A percentile compares a stretch with the other conserved stretches of the same genome.
These are phyloP conservation scores for Zasmidium citrigriseum DNA, from an alignment of 2,329 filamentous ascomycete genomes.

Conservation along the genomic window DNA sequence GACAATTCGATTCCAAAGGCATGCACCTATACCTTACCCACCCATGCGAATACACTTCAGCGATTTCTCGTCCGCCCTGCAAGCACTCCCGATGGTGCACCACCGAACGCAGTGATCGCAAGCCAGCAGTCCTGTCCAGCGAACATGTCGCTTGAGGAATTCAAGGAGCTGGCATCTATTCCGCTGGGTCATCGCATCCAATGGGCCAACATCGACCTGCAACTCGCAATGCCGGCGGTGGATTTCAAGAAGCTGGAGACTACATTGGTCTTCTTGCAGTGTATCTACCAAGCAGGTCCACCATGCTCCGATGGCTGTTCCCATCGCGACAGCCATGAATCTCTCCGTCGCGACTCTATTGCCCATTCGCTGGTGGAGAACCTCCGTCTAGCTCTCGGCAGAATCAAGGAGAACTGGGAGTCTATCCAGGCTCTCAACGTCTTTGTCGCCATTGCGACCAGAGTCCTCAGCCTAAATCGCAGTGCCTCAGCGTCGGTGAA, in stretches of 20 bases:
- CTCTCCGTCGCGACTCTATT: background rate
- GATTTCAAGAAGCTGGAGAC: conserved; percentile 62
- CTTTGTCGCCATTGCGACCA: conserved; percentile 23
- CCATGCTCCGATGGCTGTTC: background rate
- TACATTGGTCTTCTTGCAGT: conserved; percentile 50
- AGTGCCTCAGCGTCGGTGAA: conserved; percentile 8
- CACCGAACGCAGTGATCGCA: conserved; percentile 41
- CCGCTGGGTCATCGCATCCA: conserved; percentile 49
- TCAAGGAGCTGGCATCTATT: conserved; percentile 52
- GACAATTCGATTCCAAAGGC: conserved; percentile 12
- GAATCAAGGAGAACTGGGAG: conserved; percentile 31
- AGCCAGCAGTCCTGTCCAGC: conserved; percentile 52
- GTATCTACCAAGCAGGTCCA: conserved; percentile 58
- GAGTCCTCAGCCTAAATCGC: conserved; percentile 24
- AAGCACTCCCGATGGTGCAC: conserved; percentile 10
- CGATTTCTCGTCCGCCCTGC: conserved; percentile 8
- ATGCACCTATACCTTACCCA: conserved; percentile 43
- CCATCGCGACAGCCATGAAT: conserved; percentile 36
- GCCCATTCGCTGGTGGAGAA: conserved; percentile 10
- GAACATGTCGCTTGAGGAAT: conserved; percentile 54
- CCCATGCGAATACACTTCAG: conserved; percentile 41
- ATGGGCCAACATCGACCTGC: conserved; percentile 52
- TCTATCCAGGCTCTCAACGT: conserved; percentile 24
- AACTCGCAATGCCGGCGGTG: conserved; percentile 56
- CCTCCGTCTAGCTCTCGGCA: conserved; percentile 12